These are phyloP conservation scores for Ascosphaera apis DNA, from an alignment of 2,329 filamentous ascomycete genomes.

Conservation along the genomic window DNA sequence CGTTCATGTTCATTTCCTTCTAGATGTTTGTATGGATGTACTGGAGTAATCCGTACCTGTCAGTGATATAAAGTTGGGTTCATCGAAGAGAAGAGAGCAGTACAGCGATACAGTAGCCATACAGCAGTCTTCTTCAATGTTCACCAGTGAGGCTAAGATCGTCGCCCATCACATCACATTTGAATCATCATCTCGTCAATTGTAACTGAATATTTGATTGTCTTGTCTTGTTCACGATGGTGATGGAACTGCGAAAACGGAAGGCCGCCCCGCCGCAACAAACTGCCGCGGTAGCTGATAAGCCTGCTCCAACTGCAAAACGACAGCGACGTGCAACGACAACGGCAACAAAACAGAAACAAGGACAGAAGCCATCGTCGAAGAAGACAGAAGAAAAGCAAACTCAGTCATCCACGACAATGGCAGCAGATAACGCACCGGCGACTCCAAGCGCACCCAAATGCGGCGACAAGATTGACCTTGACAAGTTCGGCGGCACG, in stretches of 20 bases:
- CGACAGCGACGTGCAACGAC: slow-evolving; percentile 3
- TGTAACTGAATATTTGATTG: no score
- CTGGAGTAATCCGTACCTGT: no score
- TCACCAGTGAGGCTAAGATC: no score
- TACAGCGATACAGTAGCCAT: no score
- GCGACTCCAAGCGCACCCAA: slow-evolving; percentile 7
- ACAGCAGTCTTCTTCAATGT: no score
- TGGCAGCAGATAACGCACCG: slow-evolving; percentile 6
- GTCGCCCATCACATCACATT: no score
- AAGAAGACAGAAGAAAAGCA: slow-evolving; percentile 5
- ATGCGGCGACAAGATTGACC: slow-evolving; percentile 28
- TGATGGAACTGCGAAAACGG: slow-evolving; percentile 8
- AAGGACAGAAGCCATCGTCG: slow-evolving; percentile 7
- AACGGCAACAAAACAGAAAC: slow-evolving; percentile 11
- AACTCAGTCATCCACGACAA: slow-evolving; percentile 11
- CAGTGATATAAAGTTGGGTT: no score
- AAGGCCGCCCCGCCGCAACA: slow-evolving; percentile 3
- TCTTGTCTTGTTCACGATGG: no score
- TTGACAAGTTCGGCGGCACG: slow-evolving; percentile 39
- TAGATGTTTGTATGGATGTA: no score
- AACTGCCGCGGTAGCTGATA: not conserved
- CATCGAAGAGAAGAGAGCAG: no score
- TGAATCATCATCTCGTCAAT: no score
- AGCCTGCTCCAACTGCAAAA: slow-evolving; percentile 10
- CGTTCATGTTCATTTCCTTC: no score